phyloP scores from a whole-genome alignment of 306 rosid species.

The Cucurbita pepo region DNA sequence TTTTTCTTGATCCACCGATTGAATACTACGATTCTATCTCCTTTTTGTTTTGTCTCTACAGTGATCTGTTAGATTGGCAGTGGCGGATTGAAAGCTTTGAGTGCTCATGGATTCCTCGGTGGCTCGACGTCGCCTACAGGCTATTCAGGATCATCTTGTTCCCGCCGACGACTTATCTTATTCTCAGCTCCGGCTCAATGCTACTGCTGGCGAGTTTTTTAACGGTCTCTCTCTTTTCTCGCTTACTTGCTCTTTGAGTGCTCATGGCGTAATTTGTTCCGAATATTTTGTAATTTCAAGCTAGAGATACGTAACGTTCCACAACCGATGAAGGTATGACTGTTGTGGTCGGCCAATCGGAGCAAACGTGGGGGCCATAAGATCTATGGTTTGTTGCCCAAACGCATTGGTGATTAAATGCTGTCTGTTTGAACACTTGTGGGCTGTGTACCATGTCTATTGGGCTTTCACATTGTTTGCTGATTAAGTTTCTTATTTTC shows the following conservation, averaged over 20 bases:
- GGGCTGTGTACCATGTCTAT: not conserved
- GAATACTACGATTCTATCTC: not conserved
- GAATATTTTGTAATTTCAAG: not conserved
- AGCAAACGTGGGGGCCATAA: not conserved
- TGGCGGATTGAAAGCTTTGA: not conserved
- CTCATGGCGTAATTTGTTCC: not conserved
- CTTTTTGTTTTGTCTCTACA: not conserved
- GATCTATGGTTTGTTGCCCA: not conserved
- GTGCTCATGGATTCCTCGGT: conserved; percentile 44
- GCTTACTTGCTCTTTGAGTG: not conserved
- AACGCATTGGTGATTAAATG: not conserved
- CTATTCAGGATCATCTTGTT: conserved; percentile 44
- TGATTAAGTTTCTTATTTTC: not conserved
- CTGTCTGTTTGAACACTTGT: not conserved
- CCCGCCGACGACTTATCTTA: conserved; percentile 24
- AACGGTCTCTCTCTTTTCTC: conserved; percentile 25
- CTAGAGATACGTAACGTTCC: not conserved
- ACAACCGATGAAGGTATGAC: not conserved
- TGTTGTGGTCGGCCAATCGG: not conserved
- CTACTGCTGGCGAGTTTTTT: conserved; percentile 64
- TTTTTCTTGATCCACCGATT: not conserved
- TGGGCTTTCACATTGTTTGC: not conserved
- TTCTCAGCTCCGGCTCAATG: conserved; percentile 35
- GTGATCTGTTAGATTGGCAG: not conserved
- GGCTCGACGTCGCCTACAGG: conserved; percentile 59